Conservation (phyloP, 1,284 basidiomycete genomes). For the Phylloboletellus chloephorus region DNA sequence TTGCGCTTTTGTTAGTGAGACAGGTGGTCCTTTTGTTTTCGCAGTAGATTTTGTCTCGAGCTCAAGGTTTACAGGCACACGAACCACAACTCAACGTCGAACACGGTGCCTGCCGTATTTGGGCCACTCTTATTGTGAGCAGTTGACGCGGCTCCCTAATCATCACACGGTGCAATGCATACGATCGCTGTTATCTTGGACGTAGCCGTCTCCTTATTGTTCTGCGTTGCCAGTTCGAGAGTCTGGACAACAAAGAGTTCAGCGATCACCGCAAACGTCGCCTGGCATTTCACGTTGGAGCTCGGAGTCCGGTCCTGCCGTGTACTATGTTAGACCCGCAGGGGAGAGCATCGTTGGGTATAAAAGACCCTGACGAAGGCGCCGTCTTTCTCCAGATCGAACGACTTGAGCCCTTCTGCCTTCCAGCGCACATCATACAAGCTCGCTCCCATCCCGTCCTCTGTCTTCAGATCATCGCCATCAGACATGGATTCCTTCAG, state of each 20-base stretch:
- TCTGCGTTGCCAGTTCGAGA: constrained; percentile 6
- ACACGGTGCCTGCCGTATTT: constrained; percentile 22
- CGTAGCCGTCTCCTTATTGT: constrained; percentile 19
- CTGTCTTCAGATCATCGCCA: not conserved
- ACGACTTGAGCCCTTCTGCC: constrained; percentile 1
- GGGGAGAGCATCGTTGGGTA: constrained; percentile 8
- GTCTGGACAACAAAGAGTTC: not conserved
- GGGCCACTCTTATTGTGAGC: constrained; percentile 19
- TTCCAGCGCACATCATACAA: not conserved
- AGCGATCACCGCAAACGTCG: constrained; percentile 1
- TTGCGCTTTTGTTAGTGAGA: not conserved
- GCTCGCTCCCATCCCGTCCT: not conserved
- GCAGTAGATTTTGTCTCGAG: not conserved
- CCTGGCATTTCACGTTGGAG: not conserved
- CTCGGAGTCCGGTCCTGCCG: not conserved
- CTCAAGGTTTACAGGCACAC: not conserved
- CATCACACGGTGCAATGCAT: constrained; percentile 10
- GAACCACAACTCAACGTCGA: not conserved
- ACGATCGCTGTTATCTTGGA: not conserved
- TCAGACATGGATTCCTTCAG: constrained; percentile 23
- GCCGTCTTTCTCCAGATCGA: constrained; percentile 3
- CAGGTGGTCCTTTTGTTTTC: not conserved
- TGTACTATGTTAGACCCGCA: constrained; percentile 4
- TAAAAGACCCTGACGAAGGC: constrained; percentile 14
- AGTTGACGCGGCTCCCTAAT: not conserved